Evolutionary conservation across 2,329 filamentous ascomycete species (phyloP).

Genomic region (Gaeumannomyces sp.): DNA sequence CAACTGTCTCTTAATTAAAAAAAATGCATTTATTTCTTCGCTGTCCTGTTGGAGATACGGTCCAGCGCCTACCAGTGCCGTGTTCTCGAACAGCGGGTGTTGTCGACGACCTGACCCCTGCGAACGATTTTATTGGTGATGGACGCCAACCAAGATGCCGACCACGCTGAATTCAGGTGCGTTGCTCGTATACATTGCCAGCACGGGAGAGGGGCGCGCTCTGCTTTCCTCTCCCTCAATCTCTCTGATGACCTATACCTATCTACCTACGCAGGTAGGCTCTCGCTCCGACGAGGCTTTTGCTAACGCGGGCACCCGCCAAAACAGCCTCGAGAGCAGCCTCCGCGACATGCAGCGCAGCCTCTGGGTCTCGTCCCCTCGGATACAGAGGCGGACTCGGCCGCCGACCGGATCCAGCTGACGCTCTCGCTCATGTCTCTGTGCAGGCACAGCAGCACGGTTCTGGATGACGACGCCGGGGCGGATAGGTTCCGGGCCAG

Average conservation of each 20-base stretch:
- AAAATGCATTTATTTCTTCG: not conserved
- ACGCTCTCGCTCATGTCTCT: not conserved
- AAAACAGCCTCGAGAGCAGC: not conserved
- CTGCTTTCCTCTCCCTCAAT: too few species aligned
- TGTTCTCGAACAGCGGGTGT: not conserved
- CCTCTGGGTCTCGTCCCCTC: not conserved
- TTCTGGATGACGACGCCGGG: not conserved
- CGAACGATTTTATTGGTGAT: not conserved
- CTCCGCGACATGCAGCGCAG: not conserved
- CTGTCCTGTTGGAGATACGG: not conserved
- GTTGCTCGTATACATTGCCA: not conserved
- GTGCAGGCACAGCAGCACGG: not conserved
- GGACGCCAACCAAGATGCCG: not conserved
- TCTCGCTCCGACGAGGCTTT: not conserved
- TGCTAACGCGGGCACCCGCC: not conserved
- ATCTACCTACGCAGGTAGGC: too few species aligned
- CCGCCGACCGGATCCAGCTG: not conserved
- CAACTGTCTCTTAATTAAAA: too few species aligned
- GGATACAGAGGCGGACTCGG: not conserved
- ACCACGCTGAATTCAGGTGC: not conserved
- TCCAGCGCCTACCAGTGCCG: not conserved
- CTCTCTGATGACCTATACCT: too few species aligned
- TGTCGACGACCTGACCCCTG: too few species aligned
- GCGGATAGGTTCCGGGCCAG: not conserved
- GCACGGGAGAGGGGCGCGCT: too few species aligned